Base-by-base conservation (phyloP, 768 basidiomycete species). In the Coprinopsis strossmayeri region DNA sequence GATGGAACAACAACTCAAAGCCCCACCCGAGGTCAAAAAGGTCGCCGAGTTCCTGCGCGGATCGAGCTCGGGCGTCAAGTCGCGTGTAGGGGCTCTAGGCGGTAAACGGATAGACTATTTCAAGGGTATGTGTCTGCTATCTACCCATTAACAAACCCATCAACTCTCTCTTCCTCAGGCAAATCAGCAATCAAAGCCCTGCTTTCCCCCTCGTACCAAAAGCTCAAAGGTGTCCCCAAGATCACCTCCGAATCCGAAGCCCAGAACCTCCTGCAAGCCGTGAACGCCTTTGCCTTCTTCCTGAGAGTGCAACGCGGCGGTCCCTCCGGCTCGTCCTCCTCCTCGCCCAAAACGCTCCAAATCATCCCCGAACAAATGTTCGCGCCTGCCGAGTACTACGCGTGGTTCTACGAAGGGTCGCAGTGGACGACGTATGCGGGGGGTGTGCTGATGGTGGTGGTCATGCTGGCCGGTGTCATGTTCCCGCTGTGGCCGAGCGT, bases 71-170 rank as follows among this genome's bases (percentile, higher is more conserved):
- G 91, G 91, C 1, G 81, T 97, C 58, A 97, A 96, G 72, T 78
- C 84, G 46, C 78, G 91, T 54, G 84, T 87, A 9, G 96, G 96
- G 18, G 87, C 93, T 7, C 69, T 97, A 59, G 91, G 91, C 57
- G 95, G 95, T 20, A 96, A 95, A 67, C 84, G 95, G 28, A 69
- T 94, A 45, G 95, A 98, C 66, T 99, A 98, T 69, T 99, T 98
- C 76, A 99, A 93, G 73, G 96, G 95, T 93, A 45, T 56, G 76
- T 17, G 21, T n/a, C n/a, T n/a, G n/a, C n/a, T n/a, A n/a, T n/a
- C n/a, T n/a, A n/a, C n/a, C n/a, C n/a, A n/a, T n/a, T n/a, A n/a
- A n/a, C n/a, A n/a, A n/a, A n/a, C n/a, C n/a, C n/a, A n/a, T n/a
- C n/a, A n/a, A n/a, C n/a, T n/a, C n/a, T n/a, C n/a, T n/a, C n/a